phyloP scores from a whole-genome alignment of 169 alveolate species.

The Babesia sp. region DNA sequence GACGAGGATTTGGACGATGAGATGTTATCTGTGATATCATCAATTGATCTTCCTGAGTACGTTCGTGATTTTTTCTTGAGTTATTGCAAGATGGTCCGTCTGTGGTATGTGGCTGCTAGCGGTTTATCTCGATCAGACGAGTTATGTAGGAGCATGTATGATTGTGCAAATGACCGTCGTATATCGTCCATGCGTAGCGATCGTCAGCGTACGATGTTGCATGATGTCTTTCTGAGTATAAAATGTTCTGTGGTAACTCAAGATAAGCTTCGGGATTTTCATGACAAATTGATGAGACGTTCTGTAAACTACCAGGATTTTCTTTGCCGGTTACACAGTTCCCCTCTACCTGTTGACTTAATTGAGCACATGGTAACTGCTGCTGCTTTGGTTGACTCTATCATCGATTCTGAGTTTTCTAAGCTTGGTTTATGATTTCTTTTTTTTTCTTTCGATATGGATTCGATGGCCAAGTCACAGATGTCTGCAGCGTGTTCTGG shows the following conservation, averaged over 20 bases:
- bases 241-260: neutral
- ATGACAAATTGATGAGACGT: conserved; percentile 6
- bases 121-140: neutral
- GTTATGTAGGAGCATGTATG: neutral
- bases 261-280: neutral
- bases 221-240: neutral
- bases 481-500: too few relatives aligned
- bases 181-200: neutral
- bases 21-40: neutral
- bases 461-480: too few relatives aligned
- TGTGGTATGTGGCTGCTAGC: conserved; percentile 15
- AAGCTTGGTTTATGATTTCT: neutral
- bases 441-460: too few relatives aligned
- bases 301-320: conserved; percentile 27
- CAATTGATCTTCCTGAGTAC: conserved; percentile 2
- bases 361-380: conserved; percentile 11
- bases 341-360: neutral
- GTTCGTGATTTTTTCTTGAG: conserved; percentile 20
- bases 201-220: neutral
- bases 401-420: conserved; percentile 1
- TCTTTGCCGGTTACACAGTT: neutral
- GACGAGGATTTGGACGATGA: neutral
- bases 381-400: conserved; percentile 10
- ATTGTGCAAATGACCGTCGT: neutral
- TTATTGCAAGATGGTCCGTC: conserved; percentile 22